Percentiles rank a stretch among this genome's conserved stretches.
These are phyloP conservation scores for Trichoderma gamsii DNA, from an alignment of 495 filamentous ascomycete genomes.

Conservation along the genomic window DNA sequence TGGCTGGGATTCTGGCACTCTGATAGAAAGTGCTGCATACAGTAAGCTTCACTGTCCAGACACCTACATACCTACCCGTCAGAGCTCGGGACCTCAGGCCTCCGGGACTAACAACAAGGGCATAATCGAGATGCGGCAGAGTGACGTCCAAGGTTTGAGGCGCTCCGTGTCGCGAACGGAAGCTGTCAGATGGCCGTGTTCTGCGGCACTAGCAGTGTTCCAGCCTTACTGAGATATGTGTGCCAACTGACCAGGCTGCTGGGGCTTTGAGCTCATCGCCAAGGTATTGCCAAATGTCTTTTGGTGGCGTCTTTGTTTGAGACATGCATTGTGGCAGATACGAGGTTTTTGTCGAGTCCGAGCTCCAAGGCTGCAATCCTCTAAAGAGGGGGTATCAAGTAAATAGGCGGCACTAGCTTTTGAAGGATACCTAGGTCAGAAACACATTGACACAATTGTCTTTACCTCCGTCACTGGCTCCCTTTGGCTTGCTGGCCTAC, in stretches of 20 bases:
- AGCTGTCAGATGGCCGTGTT: constrained; percentile 6
- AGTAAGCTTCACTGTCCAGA: constrained; percentile 7
- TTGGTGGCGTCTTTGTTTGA: neutral
- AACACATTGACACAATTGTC: too few species aligned
- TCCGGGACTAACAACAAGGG: neutral
- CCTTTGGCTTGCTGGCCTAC: too few species aligned
- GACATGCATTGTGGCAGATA: neutral
- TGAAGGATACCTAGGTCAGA: neutral
- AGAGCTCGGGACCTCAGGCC: neutral
- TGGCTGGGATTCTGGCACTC: neutral
- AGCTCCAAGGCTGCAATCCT: neutral
- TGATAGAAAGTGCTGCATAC: neutral
- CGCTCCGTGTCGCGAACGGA: neutral
- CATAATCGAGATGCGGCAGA: neutral
- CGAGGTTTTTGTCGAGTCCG: neutral
- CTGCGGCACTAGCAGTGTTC: neutral
- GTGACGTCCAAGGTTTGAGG: neutral
- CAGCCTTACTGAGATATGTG: neutral
- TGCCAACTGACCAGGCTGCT: neutral
- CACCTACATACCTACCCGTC: neutral
- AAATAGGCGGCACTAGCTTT: neutral
- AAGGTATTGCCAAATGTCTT: neutral
- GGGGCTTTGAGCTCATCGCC: neutral
- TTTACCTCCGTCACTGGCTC: too few species aligned
- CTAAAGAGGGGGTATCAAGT: neutral